phyloP scores from a whole-genome alignment of 441 rosid species.

The Eutrema salsugineum region DNA sequence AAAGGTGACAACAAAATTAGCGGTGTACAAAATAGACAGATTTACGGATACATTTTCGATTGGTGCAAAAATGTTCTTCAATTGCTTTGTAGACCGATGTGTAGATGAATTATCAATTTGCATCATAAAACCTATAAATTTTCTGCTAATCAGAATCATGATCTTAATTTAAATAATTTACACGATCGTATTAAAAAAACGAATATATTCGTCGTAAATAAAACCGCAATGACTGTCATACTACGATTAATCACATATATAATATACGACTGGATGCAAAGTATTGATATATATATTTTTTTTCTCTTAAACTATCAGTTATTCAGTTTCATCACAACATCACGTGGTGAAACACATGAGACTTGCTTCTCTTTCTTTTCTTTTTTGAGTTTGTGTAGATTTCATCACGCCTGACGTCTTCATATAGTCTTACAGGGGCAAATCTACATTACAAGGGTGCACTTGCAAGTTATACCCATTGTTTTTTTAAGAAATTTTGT shows the following conservation, averaged over 20 bases:
- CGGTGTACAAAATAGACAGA: too few species aligned
- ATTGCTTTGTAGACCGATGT: not conserved
- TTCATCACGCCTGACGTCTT: constrained; percentile 13
- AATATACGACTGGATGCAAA: not conserved
- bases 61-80: not conserved
- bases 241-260: not conserved
- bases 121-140: not conserved
- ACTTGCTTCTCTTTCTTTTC: not conserved
- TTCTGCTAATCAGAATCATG: not conserved
- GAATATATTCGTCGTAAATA: not conserved
- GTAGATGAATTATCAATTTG: not conserved
- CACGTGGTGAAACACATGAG: constrained; percentile 18
- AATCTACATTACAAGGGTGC: too few species aligned
- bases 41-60: too few species aligned
- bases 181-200: not conserved
- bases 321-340: constrained; percentile 1
- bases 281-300: not conserved
- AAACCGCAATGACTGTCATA: not conserved
- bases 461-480: too few species aligned
- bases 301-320: too few species aligned
- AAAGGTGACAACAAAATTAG: not conserved
- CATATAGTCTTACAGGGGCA: not conserved
- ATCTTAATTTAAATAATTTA: not conserved
- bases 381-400: not conserved
- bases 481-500: too few species aligned